phyloP scores from a whole-genome alignment of 768 basidiomycete species.

The Postia placenta region DNA sequence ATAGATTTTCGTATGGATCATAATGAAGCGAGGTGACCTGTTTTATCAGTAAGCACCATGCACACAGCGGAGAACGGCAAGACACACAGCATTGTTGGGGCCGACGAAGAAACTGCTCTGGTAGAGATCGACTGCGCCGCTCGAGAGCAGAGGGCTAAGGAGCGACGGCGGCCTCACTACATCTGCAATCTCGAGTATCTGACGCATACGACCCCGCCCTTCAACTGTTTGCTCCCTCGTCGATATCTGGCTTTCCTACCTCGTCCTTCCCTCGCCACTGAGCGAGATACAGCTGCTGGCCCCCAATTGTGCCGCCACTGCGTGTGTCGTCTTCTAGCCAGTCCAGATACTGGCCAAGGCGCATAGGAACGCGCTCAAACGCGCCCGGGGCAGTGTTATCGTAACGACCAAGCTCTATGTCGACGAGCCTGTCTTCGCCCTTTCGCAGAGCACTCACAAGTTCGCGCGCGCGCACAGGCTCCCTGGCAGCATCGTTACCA shows the following conservation, averaged over 20 bases:
- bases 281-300: conserved; percentile 12
- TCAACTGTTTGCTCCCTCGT: too few species aligned
- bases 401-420: conserved; percentile 20
- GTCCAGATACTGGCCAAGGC: conserved; percentile 14
- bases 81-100: conserved; percentile 14
- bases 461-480: neutral
- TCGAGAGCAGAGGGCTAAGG: conserved; percentile 11
- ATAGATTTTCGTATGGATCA: conserved; percentile 21
- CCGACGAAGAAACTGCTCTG: conserved; percentile 20
- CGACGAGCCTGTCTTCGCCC: conserved; percentile 12
- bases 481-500: neutral
- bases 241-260: conserved; percentile 5
- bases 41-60: neutral
- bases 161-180: conserved; percentile 8
- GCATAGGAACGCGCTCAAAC: conserved; percentile 12
- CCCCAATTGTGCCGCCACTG: conserved; percentile 3
- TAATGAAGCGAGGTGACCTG: conserved; percentile 20
- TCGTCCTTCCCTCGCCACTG: conserved; percentile 18
- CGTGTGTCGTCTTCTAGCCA: conserved; percentile 14
- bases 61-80: too few species aligned
- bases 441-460: conserved; percentile 11
- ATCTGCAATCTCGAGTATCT: conserved; percentile 7
- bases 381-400: conserved; percentile 3
- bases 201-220: too few species aligned
- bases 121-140: conserved; percentile 15